Conservation (phyloP, 164 flowering plant species). For the Annona cherimola region DNA sequence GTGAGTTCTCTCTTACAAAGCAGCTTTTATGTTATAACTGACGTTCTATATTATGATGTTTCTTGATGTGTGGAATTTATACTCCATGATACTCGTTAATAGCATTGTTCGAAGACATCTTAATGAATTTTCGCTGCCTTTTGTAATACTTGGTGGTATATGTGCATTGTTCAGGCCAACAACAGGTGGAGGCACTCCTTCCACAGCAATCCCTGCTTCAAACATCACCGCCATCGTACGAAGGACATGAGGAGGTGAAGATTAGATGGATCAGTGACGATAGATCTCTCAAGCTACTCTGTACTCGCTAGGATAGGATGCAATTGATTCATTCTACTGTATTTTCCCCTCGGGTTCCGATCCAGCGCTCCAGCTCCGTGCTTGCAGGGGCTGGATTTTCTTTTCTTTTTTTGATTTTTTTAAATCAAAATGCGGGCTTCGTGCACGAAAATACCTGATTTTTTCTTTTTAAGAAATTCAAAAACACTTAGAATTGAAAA, state of each 20-base stretch:
- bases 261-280: neutral
- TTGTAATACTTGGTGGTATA: neutral
- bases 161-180: constrained; percentile 53
- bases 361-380: too few relatives aligned
- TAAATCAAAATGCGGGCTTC: neutral
- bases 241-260: neutral
- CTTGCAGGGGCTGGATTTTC: too few relatives aligned
- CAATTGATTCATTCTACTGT: too few relatives aligned
- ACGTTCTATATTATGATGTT: neutral
- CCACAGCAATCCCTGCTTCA: constrained; percentile 30
- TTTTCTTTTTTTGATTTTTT: too few relatives aligned
- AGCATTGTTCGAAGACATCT: too few relatives aligned
- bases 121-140: neutral
- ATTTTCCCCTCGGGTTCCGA: neutral
- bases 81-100: neutral
- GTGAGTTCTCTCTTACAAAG: constrained; percentile 37
- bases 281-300: neutral
- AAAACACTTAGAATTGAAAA: too few relatives aligned
- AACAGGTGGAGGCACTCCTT: constrained; percentile 63
- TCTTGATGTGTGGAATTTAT: neutral
- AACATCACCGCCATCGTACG: constrained; percentile 30
- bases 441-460: too few relatives aligned
- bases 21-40: neutral
- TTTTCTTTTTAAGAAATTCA: too few relatives aligned
- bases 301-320: neutral